Conservation (phyloP, 2,329 filamentous ascomycete species). For the Nemania serpens region DNA sequence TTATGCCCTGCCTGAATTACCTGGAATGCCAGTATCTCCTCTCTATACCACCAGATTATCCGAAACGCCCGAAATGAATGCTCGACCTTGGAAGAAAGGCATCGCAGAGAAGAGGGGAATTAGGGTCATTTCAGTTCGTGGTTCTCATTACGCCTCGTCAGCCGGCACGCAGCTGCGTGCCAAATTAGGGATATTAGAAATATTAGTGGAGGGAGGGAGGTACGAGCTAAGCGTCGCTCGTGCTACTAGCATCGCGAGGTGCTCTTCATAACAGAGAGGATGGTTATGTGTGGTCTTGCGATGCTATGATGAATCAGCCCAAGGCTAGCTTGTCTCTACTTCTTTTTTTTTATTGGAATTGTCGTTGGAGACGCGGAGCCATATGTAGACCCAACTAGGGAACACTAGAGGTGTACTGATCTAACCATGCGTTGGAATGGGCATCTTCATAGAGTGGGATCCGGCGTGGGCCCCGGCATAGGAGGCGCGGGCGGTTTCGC, state of each 20-base stretch:
- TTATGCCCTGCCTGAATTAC: conserved; percentile 28
- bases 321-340: not conserved
- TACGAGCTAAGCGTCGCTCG: conserved; percentile 2
- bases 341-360: not conserved
- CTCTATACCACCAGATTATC: conserved; percentile 27
- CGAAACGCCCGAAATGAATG: conserved; percentile 35
- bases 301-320: not conserved
- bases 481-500: conserved; percentile 20
- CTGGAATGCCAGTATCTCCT: conserved; percentile 27
- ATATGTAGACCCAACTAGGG: not conserved
- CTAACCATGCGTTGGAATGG: conserved; percentile 35
- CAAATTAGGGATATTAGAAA: conserved; percentile 31
- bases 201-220: conserved; percentile 27
- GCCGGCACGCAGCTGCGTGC: conserved; percentile 34
- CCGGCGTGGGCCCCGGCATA: conserved; percentile 20
- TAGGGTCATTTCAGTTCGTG: conserved; percentile 36
- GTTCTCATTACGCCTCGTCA: conserved; percentile 40
- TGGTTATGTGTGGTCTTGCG: not conserved
- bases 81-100: conserved; percentile 20
- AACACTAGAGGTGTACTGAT: not conserved
- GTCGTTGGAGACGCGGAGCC: not conserved
- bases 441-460: conserved; percentile 32
- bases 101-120: conserved; percentile 26
- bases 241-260: not conserved
- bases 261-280: not conserved